Base-by-base conservation (phyloP, 129 eudicot species). In the Lactuca sativa region DNA sequence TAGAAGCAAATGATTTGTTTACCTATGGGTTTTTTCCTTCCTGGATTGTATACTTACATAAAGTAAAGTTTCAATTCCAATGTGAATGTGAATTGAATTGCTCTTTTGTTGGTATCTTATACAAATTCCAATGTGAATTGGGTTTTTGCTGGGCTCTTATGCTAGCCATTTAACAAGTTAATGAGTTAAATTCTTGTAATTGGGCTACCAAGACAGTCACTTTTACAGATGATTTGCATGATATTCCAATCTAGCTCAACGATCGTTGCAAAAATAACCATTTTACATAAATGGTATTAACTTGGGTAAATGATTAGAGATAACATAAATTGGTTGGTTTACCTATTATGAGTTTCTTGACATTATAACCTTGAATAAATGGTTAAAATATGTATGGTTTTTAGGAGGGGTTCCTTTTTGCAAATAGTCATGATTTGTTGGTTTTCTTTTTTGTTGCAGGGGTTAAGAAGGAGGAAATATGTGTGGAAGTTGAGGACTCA, bases 401-500 rank as follows among this genome's bases (percentile, higher is more conserved):
- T 25, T 25, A 25, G 30, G 30, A 25, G 30, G 30, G 2, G 30
- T 25, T 25, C 30, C 1, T 25, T 25, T 66, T 31, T 44, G 49
- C 47, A 61, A 4, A 67, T 15, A 36, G 40, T 48, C 68, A 48
- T 60, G 62, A 52, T 72, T 72, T 36, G 25, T 49, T 53, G 0
- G 16, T 61, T 9, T 15, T 10, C 8, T 62, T 44, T 77, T 10
- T 12, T 14, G 30, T 8, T 59, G 49, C 56, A 91, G 97, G 97
- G 61, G 88, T 88, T 34, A 81, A 70, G 83, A 91, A 91, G 65
- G 97, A 88, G 86, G 87, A 92, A 47, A 86, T 92, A 10, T 84
- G 84, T 53, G 90, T 88, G 66, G 97, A 92, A 74, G 82, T 92
- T 43, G 96, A 88, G 84, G 95, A 88, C 52, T 86, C 91, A 4